Percentiles rank a stretch among this genome's conserved stretches.
Conservation (phyloP, 176 grass and related monocot species). For the Metroxylon sagu region DNA sequence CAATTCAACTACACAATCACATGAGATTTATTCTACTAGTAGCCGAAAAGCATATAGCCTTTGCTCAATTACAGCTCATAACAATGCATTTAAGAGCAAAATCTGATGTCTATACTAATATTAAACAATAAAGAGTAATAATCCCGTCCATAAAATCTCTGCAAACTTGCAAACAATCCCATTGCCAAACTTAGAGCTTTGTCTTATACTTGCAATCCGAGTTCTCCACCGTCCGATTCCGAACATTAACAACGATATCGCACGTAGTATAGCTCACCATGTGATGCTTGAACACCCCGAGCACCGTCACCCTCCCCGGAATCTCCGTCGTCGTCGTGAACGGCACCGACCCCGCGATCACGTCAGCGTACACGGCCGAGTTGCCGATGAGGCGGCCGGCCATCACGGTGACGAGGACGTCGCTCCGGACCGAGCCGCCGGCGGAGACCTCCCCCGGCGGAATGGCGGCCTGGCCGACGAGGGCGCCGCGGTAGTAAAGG, state of each 20-base stretch:
- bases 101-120: too few species aligned
- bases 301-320: conserved; percentile 27
- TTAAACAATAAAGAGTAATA: too few species aligned
- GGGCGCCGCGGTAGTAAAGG: conserved; percentile 18
- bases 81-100: too few species aligned
- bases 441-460: conserved; percentile 25
- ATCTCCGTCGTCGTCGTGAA: conserved; percentile 34
- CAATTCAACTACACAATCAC: too few species aligned
- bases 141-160: too few species aligned
- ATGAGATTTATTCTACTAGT: too few species aligned
- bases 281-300: conserved; percentile 31
- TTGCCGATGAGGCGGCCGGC: conserved; percentile 23
- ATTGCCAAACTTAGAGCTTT: conserved; percentile 20
- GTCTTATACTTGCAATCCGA: conserved; percentile 35
- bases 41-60: too few species aligned
- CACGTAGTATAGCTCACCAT: conserved; percentile 33
- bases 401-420: conserved; percentile 27
- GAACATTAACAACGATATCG: conserved; percentile 24
- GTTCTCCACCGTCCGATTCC: conserved; percentile 28
- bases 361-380: conserved; percentile 20
- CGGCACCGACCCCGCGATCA: conserved; percentile 17
- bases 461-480: conserved; percentile 23
- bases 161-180: neutral
- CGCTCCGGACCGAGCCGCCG: conserved; percentile 12
- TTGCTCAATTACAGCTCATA: too few species aligned